Conservation (phyloP, 306 rosid species). For the Prunus armeniaca region DNA sequence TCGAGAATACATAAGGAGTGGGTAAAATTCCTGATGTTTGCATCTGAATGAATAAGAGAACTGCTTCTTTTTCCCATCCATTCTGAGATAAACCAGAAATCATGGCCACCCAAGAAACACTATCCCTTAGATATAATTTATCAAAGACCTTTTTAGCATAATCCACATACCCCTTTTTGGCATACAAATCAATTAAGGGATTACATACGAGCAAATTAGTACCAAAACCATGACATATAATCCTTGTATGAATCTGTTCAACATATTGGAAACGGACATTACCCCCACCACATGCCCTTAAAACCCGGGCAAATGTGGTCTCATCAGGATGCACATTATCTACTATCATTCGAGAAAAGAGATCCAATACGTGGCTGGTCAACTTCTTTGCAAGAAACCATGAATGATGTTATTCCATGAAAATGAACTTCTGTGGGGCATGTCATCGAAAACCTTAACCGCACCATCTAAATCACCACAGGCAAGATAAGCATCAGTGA, state of each 20-base stretch:
- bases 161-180: conserved; percentile 47
- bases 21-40: conserved; percentile 50
- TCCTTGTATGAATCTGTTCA: conserved; percentile 64
- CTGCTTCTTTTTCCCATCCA: conserved; percentile 63
- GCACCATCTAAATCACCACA: conserved; percentile 46
- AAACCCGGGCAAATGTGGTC: conserved; percentile 47
- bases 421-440: conserved; percentile 35
- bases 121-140: conserved; percentile 46
- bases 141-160: conserved; percentile 68
- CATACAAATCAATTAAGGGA: conserved; percentile 66
- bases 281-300: conserved; percentile 61
- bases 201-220: conserved; percentile 49
- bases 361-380: conserved; percentile 30
- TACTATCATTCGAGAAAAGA: conserved; percentile 47
- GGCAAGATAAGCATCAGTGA: conserved; percentile 46
- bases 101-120: conserved; percentile 88
- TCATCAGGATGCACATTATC: conserved; percentile 50
- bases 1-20: conserved; percentile 76
- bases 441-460: conserved; percentile 56
- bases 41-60: conserved; percentile 66
- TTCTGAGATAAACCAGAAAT: conserved; percentile 79
- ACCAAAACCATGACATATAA: conserved; percentile 56
- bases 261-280: conserved; percentile 43
- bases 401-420: conserved; percentile 67
- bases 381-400: conserved; percentile 37